Base-by-base conservation (phyloP, 139 green algal species). In the Nannochloris sp. region DNA sequence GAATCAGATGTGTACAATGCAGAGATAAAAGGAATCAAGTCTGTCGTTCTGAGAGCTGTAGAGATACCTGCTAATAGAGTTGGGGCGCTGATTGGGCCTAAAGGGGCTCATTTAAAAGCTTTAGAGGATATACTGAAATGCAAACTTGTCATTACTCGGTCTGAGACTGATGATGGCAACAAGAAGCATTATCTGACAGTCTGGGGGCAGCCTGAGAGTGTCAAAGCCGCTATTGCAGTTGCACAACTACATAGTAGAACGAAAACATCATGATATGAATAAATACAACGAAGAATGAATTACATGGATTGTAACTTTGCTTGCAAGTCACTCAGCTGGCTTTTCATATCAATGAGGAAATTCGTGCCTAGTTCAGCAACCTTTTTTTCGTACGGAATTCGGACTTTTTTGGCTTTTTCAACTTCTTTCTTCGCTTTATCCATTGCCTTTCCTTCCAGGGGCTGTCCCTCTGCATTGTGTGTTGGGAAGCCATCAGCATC, bases 371-470 rank as follows among this genome's bases (percentile, higher is more conserved):
- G 31, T 48, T 76, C 64, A 2, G 24, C 16, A 44, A 72, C 54
- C 55, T 68, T 68, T 48, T 76, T 72, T 57, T 76, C 55, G 36
- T 71, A 63, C 6, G 70, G 70, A 2, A 56, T 40, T 1, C 70
- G 46, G 43, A 72, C 64, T 23, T 71, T 73, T 4, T 44, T 64
- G 31, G 74, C 73, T 69, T 94, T 92, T 53, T 92, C 84, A 6
- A 85, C 46, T 44, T 88, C 84, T 68, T 92, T 91, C 48, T 69
- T 78, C 0, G 79, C 86, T 69, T 90, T 91, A 55, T 85, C 86
- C 16, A 71, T 59, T 4, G 82, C 85, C 75, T 91, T 90, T 51
- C 69, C 82, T 27, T 90, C 85, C 57, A 97, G 68, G 49, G 66
- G 66, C 10, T 70, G 69, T 31, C 91, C 90, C 3, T 90, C 81